Percentiles rank a stretch among this genome's conserved stretches.
These are phyloP conservation scores for Ceratocystis lukuohia DNA, from an alignment of 2,329 filamentous ascomycete species.

Conservation along the genomic window DNA sequence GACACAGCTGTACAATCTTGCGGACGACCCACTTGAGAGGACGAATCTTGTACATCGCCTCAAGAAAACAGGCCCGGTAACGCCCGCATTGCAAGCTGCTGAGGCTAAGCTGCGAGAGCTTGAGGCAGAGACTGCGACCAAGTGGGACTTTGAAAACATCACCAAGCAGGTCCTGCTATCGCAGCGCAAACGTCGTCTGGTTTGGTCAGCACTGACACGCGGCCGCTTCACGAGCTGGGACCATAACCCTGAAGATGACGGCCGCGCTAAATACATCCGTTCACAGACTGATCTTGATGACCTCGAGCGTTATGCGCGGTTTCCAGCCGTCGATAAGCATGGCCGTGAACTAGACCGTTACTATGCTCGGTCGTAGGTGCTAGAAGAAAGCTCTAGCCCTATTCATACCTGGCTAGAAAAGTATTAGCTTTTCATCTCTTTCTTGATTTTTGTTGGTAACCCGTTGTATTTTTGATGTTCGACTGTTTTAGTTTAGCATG, in stretches of 20 bases:
- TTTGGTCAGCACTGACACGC: conserved; percentile 65
- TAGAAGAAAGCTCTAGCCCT: not conserved
- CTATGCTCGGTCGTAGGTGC: conserved; percentile 3
- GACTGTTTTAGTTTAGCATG: not conserved
- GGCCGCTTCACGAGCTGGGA: conserved; percentile 77
- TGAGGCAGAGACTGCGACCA: conserved; percentile 54
- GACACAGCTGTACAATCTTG: conserved; percentile 71
- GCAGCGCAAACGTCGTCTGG: conserved; percentile 65
- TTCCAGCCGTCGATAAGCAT: conserved; percentile 47
- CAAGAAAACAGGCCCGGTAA: conserved; percentile 26
- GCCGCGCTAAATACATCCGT: conserved; percentile 65
- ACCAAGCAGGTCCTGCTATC: conserved; percentile 59
- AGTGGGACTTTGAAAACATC: conserved; percentile 73
- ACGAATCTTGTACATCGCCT: conserved; percentile 49
- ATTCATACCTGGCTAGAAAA: not conserved
- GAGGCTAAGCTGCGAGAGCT: conserved; percentile 49
- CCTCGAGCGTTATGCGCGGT: conserved; percentile 62
- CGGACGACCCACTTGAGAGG: conserved; percentile 62
- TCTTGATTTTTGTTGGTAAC: not conserved
- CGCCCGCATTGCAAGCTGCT: conserved; percentile 30
- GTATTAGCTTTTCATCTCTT: not conserved
- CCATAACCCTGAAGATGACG: conserved; percentile 61
- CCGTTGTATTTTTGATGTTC: not conserved
- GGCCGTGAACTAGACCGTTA: conserved; percentile 35
- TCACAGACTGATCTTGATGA: conserved; percentile 70